Conservation (phyloP, 768 basidiomycete species). For the Trametopsis cervina region DNA sequence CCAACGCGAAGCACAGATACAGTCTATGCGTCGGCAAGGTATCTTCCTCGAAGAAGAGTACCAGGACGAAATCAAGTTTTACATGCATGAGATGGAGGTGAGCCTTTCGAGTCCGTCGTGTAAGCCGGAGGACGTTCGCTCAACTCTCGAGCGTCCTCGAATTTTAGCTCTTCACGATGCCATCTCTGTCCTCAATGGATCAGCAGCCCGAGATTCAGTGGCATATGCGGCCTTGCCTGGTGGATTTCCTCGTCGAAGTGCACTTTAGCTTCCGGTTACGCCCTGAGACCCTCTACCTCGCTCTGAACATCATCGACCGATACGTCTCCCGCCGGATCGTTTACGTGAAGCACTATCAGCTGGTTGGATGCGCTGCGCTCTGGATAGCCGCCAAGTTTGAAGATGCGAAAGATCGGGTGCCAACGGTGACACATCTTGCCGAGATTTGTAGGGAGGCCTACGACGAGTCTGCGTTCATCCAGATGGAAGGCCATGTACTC, state of each 20-base stretch:
- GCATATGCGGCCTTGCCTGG: constrained; percentile 98
- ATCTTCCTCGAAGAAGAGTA: constrained; percentile 93
- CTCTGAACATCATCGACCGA: constrained; percentile 97
- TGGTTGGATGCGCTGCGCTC: constrained; percentile 95
- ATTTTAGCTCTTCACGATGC: constrained; percentile 72
- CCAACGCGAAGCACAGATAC: constrained; percentile 63
- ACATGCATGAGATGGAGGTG: constrained; percentile 99
- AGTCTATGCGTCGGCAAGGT: constrained; percentile 63
- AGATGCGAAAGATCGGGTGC: constrained; percentile 97
- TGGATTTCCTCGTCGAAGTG: constrained; percentile 98
- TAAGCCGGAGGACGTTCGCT: background rate
- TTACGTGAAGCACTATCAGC: constrained; percentile 98
- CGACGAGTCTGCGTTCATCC: constrained; percentile 95
- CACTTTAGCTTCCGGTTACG: constrained; percentile 97
- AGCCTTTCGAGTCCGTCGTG: constrained; percentile 27
- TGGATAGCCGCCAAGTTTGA: constrained; percentile 99
- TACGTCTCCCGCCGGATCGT: constrained; percentile 98
- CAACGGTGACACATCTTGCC: constrained; percentile 88
- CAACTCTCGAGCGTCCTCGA: constrained; percentile 7
- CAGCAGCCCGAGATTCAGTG: constrained; percentile 98
- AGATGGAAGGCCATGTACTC: constrained; percentile 98
- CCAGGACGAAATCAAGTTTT: constrained; percentile 81
- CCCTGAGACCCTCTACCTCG: constrained; percentile 97
- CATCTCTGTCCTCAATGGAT: constrained; percentile 94
- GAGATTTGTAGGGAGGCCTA: constrained; percentile 96